Evolutionary conservation across 805 yeast genomes (phyloP).

Genomic region (Lachancea dasiensis): DNA sequence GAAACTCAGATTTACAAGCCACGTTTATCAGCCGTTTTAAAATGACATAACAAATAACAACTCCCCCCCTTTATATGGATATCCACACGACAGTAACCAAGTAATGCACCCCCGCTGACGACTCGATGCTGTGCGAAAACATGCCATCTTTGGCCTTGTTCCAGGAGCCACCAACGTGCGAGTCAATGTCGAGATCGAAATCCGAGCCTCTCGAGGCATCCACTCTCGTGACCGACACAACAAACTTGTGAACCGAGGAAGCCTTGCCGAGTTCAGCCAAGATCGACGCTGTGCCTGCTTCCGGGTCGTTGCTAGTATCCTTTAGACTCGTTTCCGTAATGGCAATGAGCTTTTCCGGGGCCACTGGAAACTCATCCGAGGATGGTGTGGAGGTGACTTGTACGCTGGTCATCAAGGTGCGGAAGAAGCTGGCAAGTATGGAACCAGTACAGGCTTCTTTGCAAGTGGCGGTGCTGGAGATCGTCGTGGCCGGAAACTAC

Average conservation of each 20-base stretch:
- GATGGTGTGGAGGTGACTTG: constrained; percentile 7
- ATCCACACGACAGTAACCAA: constrained; percentile 33
- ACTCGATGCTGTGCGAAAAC: constrained; percentile 32
- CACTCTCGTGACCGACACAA: constrained; percentile 41
- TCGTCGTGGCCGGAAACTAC: no score
- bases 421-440: neutral
- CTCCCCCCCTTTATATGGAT: constrained; percentile 21
- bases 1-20: constrained; percentile 19
- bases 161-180: constrained; percentile 52
- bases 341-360: constrained; percentile 2
- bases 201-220: constrained; percentile 14
- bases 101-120: constrained; percentile 14
- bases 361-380: constrained; percentile 2
- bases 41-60: neutral
- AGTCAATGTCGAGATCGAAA: constrained; percentile 21
- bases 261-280: constrained; percentile 35
- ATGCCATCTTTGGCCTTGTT: constrained; percentile 51
- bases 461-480: no score
- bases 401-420: neutral
- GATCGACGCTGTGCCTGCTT: constrained; percentile 30
- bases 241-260: constrained; percentile 53
- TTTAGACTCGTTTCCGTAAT: constrained; percentile 3
- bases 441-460: no score
- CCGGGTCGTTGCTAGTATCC: neutral
- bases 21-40: constrained; percentile 24